Conservation (phyloP, 2,329 filamentous ascomycete species). For the Colletotrichum sp. region DNA sequence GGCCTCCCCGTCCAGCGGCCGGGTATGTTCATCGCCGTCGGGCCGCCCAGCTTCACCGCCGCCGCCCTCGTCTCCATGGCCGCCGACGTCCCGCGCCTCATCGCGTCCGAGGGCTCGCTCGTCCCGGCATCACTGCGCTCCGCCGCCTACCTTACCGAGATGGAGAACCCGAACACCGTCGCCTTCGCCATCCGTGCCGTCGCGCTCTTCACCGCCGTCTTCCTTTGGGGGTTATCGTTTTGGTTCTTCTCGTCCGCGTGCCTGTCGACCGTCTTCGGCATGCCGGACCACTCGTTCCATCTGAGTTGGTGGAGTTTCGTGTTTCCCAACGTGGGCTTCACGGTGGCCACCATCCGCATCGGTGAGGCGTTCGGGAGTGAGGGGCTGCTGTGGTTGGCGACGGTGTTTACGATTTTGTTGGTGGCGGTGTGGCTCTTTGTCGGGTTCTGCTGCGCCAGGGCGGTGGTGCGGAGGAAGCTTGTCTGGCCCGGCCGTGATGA, state of each 20-base stretch:
- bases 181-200: conserved; percentile 15
- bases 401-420: conserved; percentile 54
- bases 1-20: conserved; percentile 62
- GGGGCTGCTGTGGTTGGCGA: conserved; percentile 50
- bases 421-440: conserved; percentile 56
- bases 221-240: conserved; percentile 37
- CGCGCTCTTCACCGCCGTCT: conserved; percentile 23
- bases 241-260: conserved; percentile 58
- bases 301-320: conserved; percentile 67
- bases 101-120: conserved; percentile 1
- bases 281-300: conserved; percentile 36
- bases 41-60: conserved; percentile 56
- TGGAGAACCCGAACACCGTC: conserved; percentile 7
- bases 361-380: conserved; percentile 51
- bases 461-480: conserved; percentile 49
- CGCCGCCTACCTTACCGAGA: background rate
- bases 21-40: conserved; percentile 70
- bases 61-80: conserved; percentile 30
- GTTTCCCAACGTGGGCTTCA: conserved; percentile 63
- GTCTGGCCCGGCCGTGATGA: conserved; percentile 41
- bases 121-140: conserved; percentile 4
- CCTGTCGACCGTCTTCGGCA: conserved; percentile 46
- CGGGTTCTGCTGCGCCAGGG: conserved; percentile 45
- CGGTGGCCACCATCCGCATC: conserved; percentile 57
- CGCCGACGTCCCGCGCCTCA: background rate